These are phyloP conservation scores for Mucor irregularis DNA, from an alignment of 371 early-diverging fungal species.

Conservation along the genomic window DNA sequence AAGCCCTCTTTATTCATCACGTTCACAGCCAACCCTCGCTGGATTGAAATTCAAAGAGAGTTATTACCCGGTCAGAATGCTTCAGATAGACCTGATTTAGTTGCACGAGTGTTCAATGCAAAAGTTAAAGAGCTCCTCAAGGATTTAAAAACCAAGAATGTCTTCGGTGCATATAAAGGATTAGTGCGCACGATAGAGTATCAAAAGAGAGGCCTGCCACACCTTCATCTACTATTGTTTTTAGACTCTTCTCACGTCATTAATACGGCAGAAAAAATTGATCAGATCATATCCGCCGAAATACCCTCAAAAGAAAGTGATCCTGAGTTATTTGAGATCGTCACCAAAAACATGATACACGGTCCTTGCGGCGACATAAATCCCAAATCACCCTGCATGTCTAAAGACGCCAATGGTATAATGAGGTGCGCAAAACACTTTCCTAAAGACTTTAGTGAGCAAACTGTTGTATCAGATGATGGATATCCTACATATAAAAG, in stretches of 20 bases:
- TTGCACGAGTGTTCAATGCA: slow-evolving; percentile 19
- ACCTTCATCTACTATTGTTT: slow-evolving; percentile 4
- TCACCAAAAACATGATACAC: no score
- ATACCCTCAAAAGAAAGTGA: no score
- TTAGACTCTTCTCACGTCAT: neutral
- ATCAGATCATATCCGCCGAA: slow-evolving; percentile 4
- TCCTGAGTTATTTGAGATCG: neutral
- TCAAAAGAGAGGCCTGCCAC: slow-evolving; percentile 5
- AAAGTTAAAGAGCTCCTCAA: slow-evolving; percentile 14
- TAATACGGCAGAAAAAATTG: no score
- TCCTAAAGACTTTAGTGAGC: neutral
- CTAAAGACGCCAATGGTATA: neutral
- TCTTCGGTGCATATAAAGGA: slow-evolving; percentile 1
- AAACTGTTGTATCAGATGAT: neutral
- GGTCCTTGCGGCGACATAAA: slow-evolving; percentile 5
- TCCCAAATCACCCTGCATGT: slow-evolving; percentile 2
- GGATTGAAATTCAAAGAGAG: slow-evolving; percentile 27
- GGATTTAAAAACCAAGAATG: neutral
- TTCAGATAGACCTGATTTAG: slow-evolving; percentile 21
- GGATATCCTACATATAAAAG: slow-evolving; percentile 1
- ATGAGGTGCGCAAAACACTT: neutral
- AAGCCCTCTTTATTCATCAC: slow-evolving; percentile 37
- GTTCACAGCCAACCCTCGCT: slow-evolving; percentile 35
- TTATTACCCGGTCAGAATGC: slow-evolving; percentile 12
- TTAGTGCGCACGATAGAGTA: slow-evolving; percentile 4